A percentile compares a stretch with the other conserved stretches of the same genome.
These are phyloP conservation scores for Oropetium thomaeum DNA, from an alignment of 176 grass and related monocot genomes.

Conservation along the genomic window DNA sequence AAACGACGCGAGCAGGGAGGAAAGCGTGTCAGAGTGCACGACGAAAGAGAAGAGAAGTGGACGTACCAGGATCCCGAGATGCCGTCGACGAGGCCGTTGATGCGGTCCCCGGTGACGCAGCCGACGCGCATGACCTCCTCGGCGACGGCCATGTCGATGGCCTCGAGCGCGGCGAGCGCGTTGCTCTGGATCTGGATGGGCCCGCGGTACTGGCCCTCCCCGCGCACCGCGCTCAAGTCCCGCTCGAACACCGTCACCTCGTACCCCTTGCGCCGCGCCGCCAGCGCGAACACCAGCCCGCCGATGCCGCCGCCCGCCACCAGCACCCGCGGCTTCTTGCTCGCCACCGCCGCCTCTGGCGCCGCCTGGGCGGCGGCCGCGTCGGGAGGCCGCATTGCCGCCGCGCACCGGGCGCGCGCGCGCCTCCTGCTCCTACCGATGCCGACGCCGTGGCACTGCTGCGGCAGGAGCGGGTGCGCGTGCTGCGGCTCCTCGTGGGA, in stretches of 20 bases:
- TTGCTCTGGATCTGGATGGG: slow-evolving; percentile 99
- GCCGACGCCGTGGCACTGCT: not conserved
- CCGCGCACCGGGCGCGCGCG: not conserved
- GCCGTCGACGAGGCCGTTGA: slow-evolving; percentile 97
- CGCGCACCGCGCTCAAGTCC: slow-evolving; percentile 80
- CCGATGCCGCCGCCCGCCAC: slow-evolving; percentile 92
- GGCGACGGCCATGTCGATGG: slow-evolving; percentile 77
- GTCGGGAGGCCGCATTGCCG: slow-evolving; percentile 6
- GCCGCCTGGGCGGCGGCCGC: not conserved
- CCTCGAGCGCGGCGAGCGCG: slow-evolving; percentile 83
- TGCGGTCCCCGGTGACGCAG: slow-evolving; percentile 93
- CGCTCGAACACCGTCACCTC: slow-evolving; percentile 96
- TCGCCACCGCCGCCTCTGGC: too few relatives aligned
- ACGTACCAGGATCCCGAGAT: slow-evolving; percentile 78
- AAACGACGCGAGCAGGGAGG: not conserved
- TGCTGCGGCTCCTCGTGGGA: slow-evolving; percentile 41
- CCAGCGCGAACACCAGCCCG: slow-evolving; percentile 79
- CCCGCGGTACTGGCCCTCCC: slow-evolving; percentile 89
- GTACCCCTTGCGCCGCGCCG: slow-evolving; percentile 83
- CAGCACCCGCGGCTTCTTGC: slow-evolving; percentile 55
- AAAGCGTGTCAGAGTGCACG: not conserved
- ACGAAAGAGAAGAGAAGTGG: too few relatives aligned
- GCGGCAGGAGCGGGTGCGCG: not conserved
- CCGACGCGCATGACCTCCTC: slow-evolving; percentile 84
- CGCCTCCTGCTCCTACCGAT: not conserved